Evolutionary conservation across 23 red algal species (phyloP).

Genomic region (Chondrus crispus): DNA sequence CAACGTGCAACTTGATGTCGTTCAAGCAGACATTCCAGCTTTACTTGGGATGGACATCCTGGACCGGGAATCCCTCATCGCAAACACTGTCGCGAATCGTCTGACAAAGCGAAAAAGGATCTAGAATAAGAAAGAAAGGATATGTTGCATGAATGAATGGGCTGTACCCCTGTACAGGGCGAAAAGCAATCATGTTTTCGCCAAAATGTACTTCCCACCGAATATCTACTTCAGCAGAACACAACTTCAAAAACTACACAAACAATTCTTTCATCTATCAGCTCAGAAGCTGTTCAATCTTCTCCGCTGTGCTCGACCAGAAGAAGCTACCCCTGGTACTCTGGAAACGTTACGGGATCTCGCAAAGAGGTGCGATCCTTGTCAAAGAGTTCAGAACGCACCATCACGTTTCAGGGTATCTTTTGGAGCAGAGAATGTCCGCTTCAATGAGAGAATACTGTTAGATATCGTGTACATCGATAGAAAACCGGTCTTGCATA

Average conservation of each 20-base stretch:
- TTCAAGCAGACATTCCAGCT: constrained; percentile 7
- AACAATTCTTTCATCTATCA: constrained; percentile 8
- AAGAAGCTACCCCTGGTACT: too few relatives aligned
- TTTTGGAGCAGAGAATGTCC: constrained; percentile 1
- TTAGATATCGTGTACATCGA: constrained; percentile 37
- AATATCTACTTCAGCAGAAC: not conserved
- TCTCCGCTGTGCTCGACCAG: not conserved
- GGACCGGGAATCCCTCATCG: not conserved
- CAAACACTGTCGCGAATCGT: not conserved
- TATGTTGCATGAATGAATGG: not conserved
- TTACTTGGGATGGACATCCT: constrained; percentile 1
- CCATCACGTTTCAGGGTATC: not conserved
- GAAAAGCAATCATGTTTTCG: not conserved
- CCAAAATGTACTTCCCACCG: not conserved
- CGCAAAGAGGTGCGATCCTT: constrained; percentile 16
- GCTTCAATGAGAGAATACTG: not conserved
- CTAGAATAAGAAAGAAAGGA: not conserved
- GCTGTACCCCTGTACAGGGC: not conserved
- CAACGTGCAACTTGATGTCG: not conserved
- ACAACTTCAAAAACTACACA: constrained; percentile 21
- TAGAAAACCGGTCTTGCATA: not conserved
- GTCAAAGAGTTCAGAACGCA: not conserved
- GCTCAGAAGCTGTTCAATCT: constrained; percentile 19
- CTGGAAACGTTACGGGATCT: too few relatives aligned
- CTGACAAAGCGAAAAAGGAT: not conserved